phyloP scores from a whole-genome alignment of 1,139 yeast genomes.

The Taphrina pruni region DNA sequence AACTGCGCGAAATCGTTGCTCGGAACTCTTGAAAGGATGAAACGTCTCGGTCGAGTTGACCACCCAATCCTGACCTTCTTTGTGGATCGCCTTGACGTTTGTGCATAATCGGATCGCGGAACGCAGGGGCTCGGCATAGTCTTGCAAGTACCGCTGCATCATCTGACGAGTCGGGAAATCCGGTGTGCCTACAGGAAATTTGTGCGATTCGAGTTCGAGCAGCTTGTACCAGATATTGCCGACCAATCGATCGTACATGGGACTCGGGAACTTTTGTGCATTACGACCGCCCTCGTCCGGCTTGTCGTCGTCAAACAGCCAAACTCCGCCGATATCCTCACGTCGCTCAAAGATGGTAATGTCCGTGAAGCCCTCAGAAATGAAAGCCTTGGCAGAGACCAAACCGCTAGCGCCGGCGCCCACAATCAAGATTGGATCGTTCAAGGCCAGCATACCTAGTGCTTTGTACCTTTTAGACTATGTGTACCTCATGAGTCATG shows the following conservation, averaged over 20 bases:
- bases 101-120: slow-evolving; percentile 1
- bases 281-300: slow-evolving; percentile 19
- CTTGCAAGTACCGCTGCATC: slow-evolving; percentile 63
- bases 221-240: slow-evolving; percentile 24
- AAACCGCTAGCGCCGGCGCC: slow-evolving; percentile 78
- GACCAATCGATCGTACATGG: slow-evolving; percentile 44
- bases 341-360: slow-evolving; percentile 62
- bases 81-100: slow-evolving; percentile 50
- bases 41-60: slow-evolving; percentile 53
- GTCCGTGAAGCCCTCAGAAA: slow-evolving; percentile 57
- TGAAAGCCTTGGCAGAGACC: slow-evolving; percentile 62
- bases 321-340: slow-evolving; percentile 59
- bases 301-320: slow-evolving; percentile 51
- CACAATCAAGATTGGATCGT: slow-evolving; percentile 22
- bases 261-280: slow-evolving; percentile 39
- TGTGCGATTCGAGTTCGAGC: slow-evolving; percentile 12
- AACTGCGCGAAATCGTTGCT: slow-evolving; percentile 47
- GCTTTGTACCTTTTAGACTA: no score
- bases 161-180: slow-evolving; percentile 18
- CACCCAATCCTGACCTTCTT: slow-evolving; percentile 57
- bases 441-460: slow-evolving; percentile 6
- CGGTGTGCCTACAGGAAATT: slow-evolving; percentile 15
- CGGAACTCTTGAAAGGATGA: slow-evolving; percentile 56
- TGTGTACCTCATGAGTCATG: no score
- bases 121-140: slow-evolving; percentile 6